Base-by-base conservation (phyloP, 2,329 filamentous ascomycete genomes). In the Pseudogymnoascus sp. region DNA sequence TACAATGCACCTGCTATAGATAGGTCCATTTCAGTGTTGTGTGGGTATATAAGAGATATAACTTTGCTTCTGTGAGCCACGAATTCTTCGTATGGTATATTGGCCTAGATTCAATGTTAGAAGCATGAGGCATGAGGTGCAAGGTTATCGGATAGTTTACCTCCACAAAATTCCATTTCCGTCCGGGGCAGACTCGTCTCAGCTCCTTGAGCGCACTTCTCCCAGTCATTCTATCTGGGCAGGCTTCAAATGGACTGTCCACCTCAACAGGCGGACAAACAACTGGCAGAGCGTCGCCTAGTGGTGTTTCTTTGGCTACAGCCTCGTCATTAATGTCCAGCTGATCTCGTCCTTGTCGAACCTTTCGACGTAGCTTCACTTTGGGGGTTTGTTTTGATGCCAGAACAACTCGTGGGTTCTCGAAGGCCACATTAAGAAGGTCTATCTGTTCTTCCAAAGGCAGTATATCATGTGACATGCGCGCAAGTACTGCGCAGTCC, bases 21-120 rank as follows among this genome's bases (percentile, higher is more conserved):
- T 0, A 99, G 78, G 68, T 99, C 94, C 94, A 99, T 99, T 73
- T 99, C 94, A 0, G 94, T 99, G 65, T 96, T 92, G 73, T 99
- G 94, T 0, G 94, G 94, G 66, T 88, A 80, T 71, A 99, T 96
- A 15, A 99, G 77, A 2, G 82, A 79, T 35, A 92, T 81, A 18
- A 99, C 82, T 23, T 79, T 79, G 2, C 79, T 68, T 63, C 89
- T 83, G 67, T 95, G 88, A 2, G 79, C 77, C 41, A 85, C 70
- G 0, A 86, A 88, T 66, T 95, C 88, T 5, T 77, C 70, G 70
- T 92, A 96, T 0, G 92, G 88, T 26, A 99, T 78, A 68, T 99
- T 87, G 60, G 96, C 79, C 77, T 86, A 63, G 9, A 7, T 55
- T 19, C 15, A 10, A 19, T n/a, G 23, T 66, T 33, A 68, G 59